phyloP scores from a whole-genome alignment of 495 filamentous ascomycete species.

The Tetracladium setigerum region DNA sequence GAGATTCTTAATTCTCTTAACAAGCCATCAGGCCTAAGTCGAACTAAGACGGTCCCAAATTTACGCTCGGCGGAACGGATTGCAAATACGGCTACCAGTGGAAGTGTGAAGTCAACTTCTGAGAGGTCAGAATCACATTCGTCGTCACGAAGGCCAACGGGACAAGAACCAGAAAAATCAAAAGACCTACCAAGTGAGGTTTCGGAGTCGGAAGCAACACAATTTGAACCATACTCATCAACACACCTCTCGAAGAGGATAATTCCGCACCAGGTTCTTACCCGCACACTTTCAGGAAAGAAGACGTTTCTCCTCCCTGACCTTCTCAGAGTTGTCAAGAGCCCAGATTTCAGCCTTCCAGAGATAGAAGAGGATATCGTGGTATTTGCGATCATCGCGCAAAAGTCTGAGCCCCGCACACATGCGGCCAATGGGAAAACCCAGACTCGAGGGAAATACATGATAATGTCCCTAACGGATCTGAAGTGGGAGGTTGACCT shows the following conservation, averaged over 20 bases:
- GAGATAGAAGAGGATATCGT: conserved; percentile 81
- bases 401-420: conserved; percentile 71
- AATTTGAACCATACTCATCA: conserved; percentile 80
- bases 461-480: conserved; percentile 83
- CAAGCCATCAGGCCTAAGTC: conserved; percentile 26
- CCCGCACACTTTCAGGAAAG: conserved; percentile 67
- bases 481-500: conserved; percentile 86
- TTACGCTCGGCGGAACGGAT: conserved; percentile 25
- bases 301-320: conserved; percentile 73
- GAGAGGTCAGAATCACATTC: conserved; percentile 5
- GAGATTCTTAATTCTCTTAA: conserved; percentile 49
- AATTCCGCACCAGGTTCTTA: conserved; percentile 73
- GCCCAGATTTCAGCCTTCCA: conserved; percentile 77
- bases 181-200: conserved; percentile 16
- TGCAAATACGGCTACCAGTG: conserved; percentile 1
- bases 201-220: conserved; percentile 26
- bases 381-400: conserved; percentile 77
- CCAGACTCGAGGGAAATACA: conserved; percentile 59
- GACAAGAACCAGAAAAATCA: conserved; percentile 19
- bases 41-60: conserved; percentile 47
- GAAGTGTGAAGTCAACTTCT: neutral
- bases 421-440: conserved; percentile 42
- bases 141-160: conserved; percentile 13
- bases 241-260: conserved; percentile 78
- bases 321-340: conserved; percentile 71